phyloP scores from a whole-genome alignment of 805 yeast species.

The Pichia kluyveri region DNA sequence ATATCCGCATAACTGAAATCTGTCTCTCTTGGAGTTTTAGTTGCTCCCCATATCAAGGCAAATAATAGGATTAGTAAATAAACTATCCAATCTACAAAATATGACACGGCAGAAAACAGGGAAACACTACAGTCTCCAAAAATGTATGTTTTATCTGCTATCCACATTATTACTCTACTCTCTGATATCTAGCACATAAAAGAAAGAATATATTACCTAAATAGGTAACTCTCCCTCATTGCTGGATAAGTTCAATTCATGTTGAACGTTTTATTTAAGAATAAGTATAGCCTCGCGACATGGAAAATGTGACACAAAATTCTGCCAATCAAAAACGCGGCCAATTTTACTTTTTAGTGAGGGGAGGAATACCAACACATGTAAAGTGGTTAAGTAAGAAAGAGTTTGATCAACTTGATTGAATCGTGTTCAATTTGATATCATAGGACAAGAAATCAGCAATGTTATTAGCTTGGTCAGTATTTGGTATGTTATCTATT shows the following conservation, averaged over 20 bases:
- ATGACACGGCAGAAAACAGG: constrained; percentile 13
- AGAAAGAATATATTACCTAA: neutral
- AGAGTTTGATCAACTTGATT: no score
- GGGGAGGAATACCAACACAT: neutral
- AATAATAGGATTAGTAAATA: constrained; percentile 17
- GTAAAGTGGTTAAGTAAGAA: no score
- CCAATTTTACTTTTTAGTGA: neutral
- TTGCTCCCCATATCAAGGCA: constrained; percentile 25
- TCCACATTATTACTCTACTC: no score
- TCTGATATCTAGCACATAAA: no score
- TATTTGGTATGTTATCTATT: constrained; percentile 24
- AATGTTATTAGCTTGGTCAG: constrained; percentile 30
- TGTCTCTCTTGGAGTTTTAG: constrained; percentile 29
- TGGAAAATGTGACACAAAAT: neutral
- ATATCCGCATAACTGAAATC: constrained; percentile 32
- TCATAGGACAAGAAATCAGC: neutral
- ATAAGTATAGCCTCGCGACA: neutral
- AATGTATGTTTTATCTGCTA: neutral
- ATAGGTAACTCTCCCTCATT: neutral
- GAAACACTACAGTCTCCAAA: neutral
- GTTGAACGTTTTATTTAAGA: no score
- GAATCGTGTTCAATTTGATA: neutral
- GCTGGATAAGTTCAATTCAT: neutral
- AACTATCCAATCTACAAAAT: constrained; percentile 25
- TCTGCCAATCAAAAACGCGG: neutral